Evolutionary conservation across 495 filamentous ascomycete species (phyloP), one percentile per base, ranked within the genome.

Genomic region (Podospora pseudopauciseta): DNA sequence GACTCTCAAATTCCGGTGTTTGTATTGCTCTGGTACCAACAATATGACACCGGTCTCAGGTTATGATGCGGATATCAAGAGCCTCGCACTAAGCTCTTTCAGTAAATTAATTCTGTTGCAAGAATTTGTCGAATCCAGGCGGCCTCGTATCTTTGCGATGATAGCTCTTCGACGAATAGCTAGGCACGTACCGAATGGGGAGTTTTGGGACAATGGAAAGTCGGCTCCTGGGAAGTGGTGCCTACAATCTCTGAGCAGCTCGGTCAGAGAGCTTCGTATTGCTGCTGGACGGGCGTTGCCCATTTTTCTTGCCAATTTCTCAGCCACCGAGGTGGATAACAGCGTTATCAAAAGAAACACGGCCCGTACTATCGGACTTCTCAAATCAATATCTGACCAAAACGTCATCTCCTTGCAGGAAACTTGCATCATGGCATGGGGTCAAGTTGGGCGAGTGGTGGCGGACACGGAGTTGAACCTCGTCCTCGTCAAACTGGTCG

Each of bases 381-480:
- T 98, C 16, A 87, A 86, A 63, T 85, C 79, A 3, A 80, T 95
- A 4, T 91, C 91, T 0, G 88, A 91, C 11, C 87, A 85, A 64
- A 84, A 87, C 34, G 81, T 85, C 7, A 78, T 85, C 5, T 80
- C 86, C 63, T 74, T 92, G 19, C 89, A 93, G 67, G 95, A 98
- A 75, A 92, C 92, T 18, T 90, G 90, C 68, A 88, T 99, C 55
- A 76, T 95, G 70, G 91, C 92, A 19, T 91, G 93, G 83, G 91
- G 90, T 56, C 89, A 91, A 71, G 85, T 97, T 64, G 93, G 90
- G 70, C 85, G 83, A 85, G 72, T 77, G 27, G 74, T 78, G 60
- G 66, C 72, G 11, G 91, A 93, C 69, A 88, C 93, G 56, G 91
- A 96, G 75, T 86, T 95, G 58, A 93, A 94, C 71, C 85, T 97